Conservation (phyloP, 257 asterid species). For the Solanum sejunctum region DNA sequence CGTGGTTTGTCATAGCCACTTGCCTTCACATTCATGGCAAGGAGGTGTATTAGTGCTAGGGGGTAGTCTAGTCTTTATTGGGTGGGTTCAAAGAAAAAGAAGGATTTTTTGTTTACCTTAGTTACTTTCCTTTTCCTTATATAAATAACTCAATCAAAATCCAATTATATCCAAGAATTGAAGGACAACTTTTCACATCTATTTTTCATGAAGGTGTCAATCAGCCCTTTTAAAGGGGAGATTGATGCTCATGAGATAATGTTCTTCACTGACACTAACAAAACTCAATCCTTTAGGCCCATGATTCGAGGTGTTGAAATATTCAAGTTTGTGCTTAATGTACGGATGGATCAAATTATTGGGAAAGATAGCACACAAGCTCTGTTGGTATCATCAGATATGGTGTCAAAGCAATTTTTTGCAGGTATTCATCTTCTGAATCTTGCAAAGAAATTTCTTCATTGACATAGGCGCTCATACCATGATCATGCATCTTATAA, state of each 20-base stretch:
- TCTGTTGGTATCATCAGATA: conserved; percentile 53
- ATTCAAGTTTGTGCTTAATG: not conserved
- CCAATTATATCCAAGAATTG: not conserved
- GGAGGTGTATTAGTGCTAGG: not conserved
- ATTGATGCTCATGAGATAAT: not conserved
- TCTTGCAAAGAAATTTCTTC: not conserved
- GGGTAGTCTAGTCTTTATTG: not conserved
- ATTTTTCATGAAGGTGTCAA: not conserved
- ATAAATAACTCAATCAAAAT: no score
- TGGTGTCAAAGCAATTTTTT: conserved; percentile 48
- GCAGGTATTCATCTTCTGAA: conserved; percentile 31
- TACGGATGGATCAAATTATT: conserved; percentile 77
- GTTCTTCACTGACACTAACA: not conserved
- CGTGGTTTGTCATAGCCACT: not conserved
- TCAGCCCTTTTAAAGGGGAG: not conserved
- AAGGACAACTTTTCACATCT: not conserved
- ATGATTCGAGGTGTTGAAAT: not conserved
- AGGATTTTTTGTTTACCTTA: no score
- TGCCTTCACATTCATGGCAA: not conserved
- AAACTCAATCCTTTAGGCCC: not conserved
- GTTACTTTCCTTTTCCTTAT: no score
- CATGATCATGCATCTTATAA: not conserved
- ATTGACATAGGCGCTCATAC: not conserved
- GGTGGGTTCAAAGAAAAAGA: no score
- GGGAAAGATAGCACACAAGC: conserved; percentile 72